Evolutionary conservation across 140 eudicot genomes (phyloP), one percentile per base, ranked within the genome.

Genomic region (Cichorium intybus): DNA sequence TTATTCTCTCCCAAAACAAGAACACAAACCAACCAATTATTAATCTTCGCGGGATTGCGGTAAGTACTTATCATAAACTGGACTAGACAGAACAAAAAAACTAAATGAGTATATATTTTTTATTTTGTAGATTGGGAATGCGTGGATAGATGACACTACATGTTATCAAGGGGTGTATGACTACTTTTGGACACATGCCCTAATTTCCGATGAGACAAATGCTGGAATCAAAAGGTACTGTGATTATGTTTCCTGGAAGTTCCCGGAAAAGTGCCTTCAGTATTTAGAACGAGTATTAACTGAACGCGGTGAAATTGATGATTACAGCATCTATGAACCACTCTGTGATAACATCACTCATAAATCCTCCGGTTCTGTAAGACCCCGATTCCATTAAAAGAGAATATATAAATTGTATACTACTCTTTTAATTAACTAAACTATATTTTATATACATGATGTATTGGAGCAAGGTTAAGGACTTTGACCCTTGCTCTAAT

Each of bases 111-210:
- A 37, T 10, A 45, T 9, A 22, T 14, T 63, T 11, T 10, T 27
- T 21, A 9, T 31, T 47, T 20, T 71, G 59, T 76, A 87, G 95
- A 81, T 87, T 60, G 92, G 88, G 11, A 84, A 87, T 77, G 92
- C 92, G 6, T 77, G 64, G 80, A 57, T 87, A 45, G 84, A 87
- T 46, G 82, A 79, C 23, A 43, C 3, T 27, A 73, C 72, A 3
- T 18, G 37, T 17, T 0, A 2, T 21, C 23, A 73, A 33, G 95
- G 92, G 45, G 12, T 34, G 20, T 70, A 15, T 51, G 88, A 87
- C 61, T 79, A 81, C 37, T 49, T n/a, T 2, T 84, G 92, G 88
- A 61, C 84, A 20, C 91, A 81, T 68, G 92, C 95, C 15, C 62
- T 84, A 48, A 78, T 35, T 58, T 87, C 95, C 0, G 92, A 87